phyloP scores from a whole-genome alignment of 768 basidiomycete species.

The Tephrocybe sp. region DNA sequence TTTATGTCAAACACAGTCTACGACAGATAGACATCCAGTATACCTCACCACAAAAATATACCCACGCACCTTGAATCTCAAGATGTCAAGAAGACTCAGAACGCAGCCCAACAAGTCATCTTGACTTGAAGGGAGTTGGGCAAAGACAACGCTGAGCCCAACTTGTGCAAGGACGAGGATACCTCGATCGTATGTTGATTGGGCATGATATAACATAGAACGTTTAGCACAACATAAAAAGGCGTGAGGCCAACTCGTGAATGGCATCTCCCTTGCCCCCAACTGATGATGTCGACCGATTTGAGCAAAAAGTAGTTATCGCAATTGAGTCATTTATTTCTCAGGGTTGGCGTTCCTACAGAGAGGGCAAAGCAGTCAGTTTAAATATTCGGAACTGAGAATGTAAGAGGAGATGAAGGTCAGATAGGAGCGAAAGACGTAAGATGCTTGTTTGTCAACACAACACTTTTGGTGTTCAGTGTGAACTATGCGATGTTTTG shows the following conservation, averaged over 20 bases:
- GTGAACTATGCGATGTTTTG: conserved; percentile 90
- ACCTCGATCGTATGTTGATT: conserved; percentile 19
- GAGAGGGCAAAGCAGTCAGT: conserved; percentile 23
- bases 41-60: too few species aligned
- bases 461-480: conserved; percentile 69
- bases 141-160: neutral
- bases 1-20: too few species aligned
- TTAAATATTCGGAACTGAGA: conserved; percentile 1
- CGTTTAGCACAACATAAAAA: conserved; percentile 1
- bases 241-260: too few species aligned
- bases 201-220: conserved; percentile 13
- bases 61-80: neutral
- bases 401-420: conserved; percentile 29
- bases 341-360: conserved; percentile 65
- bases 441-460: conserved; percentile 86
- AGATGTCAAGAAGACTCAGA: conserved; percentile 7
- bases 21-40: too few species aligned
- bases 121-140: conserved; percentile 2
- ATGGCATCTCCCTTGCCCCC: conserved; percentile 6
- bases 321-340: conserved; percentile 48
- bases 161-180: conserved; percentile 9
- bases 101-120: too few species aligned
- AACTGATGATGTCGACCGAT: conserved; percentile 1
- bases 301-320: neutral
- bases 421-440: conserved; percentile 99